phyloP scores from a whole-genome alignment of 2,329 filamentous ascomycete species.

The Botrytis elliptica region DNA sequence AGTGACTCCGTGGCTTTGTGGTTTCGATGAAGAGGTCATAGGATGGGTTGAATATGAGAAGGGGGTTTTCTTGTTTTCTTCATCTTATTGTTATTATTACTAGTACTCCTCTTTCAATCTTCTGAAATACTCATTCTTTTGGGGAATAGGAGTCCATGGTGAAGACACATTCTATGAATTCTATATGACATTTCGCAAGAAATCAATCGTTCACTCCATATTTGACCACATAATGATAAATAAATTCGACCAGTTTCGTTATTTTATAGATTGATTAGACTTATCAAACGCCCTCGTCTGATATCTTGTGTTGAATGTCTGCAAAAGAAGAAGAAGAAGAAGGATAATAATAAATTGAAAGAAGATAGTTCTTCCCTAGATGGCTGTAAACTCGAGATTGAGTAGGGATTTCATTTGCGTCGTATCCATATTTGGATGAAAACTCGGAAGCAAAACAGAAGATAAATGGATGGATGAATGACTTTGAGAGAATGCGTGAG shows the following conservation, averaged over 20 bases:
- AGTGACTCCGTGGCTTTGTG: no score
- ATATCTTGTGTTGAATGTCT: not conserved
- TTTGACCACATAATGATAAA: fast-evolving
- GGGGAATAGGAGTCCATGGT: not conserved
- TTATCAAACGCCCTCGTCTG: not conserved
- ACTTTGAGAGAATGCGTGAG: not conserved
- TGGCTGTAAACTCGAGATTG: not conserved
- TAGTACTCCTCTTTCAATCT: not conserved
- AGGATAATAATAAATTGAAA: no score
- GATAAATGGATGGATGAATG: not conserved
- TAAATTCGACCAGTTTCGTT: fast-evolving
- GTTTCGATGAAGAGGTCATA: no score
- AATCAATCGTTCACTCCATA: not conserved
- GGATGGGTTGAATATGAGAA: no score
- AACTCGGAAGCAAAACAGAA: not conserved
- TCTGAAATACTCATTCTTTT: not conserved
- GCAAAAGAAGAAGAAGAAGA: not conserved
- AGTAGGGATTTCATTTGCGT: fast-evolving
- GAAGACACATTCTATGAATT: not conserved
- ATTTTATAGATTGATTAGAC: not conserved
- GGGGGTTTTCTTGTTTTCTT: not conserved
- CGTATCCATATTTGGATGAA: not conserved
- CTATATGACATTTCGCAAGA: fast-evolving
- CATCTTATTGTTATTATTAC: no score
- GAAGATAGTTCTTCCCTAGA: no score